These are phyloP conservation scores for Madurella mycetomatis DNA, from an alignment of 2,329 filamentous ascomycete species.

Conservation along the genomic window DNA sequence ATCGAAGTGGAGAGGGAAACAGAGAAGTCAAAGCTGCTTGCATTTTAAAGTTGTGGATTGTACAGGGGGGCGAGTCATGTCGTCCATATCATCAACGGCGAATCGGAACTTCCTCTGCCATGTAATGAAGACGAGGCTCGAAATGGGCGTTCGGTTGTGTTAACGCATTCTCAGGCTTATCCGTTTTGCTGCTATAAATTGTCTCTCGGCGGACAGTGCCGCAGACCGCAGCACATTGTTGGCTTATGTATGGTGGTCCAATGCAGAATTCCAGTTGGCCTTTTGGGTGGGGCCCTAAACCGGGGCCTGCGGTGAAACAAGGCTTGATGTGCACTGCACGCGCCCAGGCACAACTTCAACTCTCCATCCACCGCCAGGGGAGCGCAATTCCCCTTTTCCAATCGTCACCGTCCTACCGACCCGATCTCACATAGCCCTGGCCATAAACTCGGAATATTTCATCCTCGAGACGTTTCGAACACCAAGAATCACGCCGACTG, in stretches of 20 bases:
- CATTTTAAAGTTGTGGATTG: slow-evolving; percentile 23
- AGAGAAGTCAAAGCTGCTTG: slow-evolving; percentile 39
- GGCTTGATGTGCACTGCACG: too few relatives aligned
- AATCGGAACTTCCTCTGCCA: neutral
- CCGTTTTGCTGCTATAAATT: too few relatives aligned
- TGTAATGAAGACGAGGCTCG: neutral
- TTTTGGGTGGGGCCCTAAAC: too few relatives aligned
- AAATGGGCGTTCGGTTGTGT: too few relatives aligned
- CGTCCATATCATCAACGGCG: neutral
- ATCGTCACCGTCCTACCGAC: neutral
- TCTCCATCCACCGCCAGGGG: too few relatives aligned
- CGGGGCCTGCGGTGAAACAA: too few relatives aligned
- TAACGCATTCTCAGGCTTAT: too few relatives aligned
- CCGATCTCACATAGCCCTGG: neutral
- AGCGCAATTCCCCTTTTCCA: neutral
- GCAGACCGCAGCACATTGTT: too few relatives aligned
- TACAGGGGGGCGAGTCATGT: neutral
- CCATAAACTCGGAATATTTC: neutral
- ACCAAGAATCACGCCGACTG: neutral
- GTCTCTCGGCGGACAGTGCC: too few relatives aligned
- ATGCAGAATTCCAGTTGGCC: too few relatives aligned
- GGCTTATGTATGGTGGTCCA: too few relatives aligned
- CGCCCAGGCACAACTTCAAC: too few relatives aligned
- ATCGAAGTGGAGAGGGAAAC: slow-evolving; percentile 67
- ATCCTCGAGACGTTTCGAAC: neutral